These are phyloP conservation scores for Curvularia eragrostidis DNA, from an alignment of 2,329 filamentous ascomycete species.

Conservation along the genomic window DNA sequence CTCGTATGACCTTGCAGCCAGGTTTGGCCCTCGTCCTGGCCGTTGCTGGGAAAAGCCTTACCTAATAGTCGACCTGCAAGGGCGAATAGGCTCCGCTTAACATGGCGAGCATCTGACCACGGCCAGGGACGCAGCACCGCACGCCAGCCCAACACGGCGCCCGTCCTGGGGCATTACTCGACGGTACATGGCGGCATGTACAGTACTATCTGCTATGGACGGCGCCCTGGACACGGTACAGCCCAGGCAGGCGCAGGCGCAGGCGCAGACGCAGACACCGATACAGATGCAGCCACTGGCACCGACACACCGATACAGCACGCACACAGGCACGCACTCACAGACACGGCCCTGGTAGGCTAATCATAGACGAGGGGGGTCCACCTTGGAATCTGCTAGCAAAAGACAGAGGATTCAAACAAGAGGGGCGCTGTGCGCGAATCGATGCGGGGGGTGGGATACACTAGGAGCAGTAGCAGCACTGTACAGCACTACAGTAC, in stretches of 20 bases:
- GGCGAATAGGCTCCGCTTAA: conserved; percentile 45
- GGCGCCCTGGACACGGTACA: too few relatives aligned
- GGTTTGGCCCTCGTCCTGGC: conserved; percentile 35
- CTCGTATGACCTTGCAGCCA: conserved; percentile 38
- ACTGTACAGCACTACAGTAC: too few relatives aligned
- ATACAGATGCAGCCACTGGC: background rate
- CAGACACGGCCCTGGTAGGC: conserved; percentile 17
- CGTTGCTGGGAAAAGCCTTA: conserved; percentile 41
- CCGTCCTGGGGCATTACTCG: conserved; percentile 23
- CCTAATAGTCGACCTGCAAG: conserved; percentile 42
- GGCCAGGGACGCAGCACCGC: conserved; percentile 23
- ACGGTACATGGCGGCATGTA: conserved; percentile 13
- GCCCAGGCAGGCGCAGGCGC: too few relatives aligned
- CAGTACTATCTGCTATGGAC: background rate
- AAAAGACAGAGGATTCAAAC: conserved; percentile 17
- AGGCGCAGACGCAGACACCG: too few relatives aligned
- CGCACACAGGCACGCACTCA: background rate
- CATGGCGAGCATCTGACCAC: conserved; percentile 37
- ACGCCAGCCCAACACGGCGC: conserved; percentile 30
- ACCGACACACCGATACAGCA: too few relatives aligned
- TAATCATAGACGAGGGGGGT: conserved; percentile 16
- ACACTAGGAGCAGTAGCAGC: background rate
- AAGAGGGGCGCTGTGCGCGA: conserved; percentile 22
- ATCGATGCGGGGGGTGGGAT: conserved; percentile 18
- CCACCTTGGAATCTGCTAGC: conserved; percentile 31